These are phyloP conservation scores for Neoboletus subvelutipes DNA, from an alignment of 768 basidiomycete genomes.

Conservation along the genomic window DNA sequence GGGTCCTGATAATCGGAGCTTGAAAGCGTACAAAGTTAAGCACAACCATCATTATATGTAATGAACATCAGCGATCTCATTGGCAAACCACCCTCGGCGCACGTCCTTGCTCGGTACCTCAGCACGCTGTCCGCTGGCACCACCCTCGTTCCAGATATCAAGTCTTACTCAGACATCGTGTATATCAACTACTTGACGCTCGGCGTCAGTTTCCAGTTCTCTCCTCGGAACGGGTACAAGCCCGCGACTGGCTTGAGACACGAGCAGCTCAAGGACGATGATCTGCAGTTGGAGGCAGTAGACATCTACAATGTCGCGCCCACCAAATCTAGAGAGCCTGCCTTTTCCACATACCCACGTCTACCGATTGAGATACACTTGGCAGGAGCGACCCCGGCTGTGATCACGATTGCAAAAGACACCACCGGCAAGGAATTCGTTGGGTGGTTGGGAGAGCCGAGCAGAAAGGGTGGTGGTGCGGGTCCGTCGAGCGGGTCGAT, in stretches of 20 bases:
- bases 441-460: slow-evolving; percentile 74
- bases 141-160: slow-evolving; percentile 55
- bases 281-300: slow-evolving; percentile 63
- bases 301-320: slow-evolving; percentile 76
- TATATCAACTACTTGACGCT: slow-evolving; percentile 83
- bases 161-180: slow-evolving; percentile 76
- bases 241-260: slow-evolving; percentile 46
- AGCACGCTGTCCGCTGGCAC: slow-evolving; percentile 30
- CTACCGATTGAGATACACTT: slow-evolving; percentile 53
- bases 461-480: slow-evolving; percentile 85
- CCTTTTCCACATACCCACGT: slow-evolving; percentile 57
- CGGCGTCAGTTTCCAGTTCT: slow-evolving; percentile 80
- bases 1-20: slow-evolving; percentile 21
- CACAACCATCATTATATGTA: background rate
- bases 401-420: slow-evolving; percentile 43
- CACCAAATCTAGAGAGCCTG: slow-evolving; percentile 45
- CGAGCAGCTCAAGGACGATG: slow-evolving; percentile 49
- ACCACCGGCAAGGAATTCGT: slow-evolving; percentile 83
- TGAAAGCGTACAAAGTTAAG: slow-evolving; percentile 7
- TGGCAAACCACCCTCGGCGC: slow-evolving; percentile 51
- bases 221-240: slow-evolving; percentile 63
- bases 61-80: slow-evolving; percentile 42
- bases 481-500: slow-evolving; percentile 84
- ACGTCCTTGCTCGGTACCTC: slow-evolving; percentile 44
- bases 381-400: slow-evolving; percentile 35